These are phyloP conservation scores for Globisporangium spinosum DNA, from an alignment of 352 stramenopile species.

Conservation along the genomic window DNA sequence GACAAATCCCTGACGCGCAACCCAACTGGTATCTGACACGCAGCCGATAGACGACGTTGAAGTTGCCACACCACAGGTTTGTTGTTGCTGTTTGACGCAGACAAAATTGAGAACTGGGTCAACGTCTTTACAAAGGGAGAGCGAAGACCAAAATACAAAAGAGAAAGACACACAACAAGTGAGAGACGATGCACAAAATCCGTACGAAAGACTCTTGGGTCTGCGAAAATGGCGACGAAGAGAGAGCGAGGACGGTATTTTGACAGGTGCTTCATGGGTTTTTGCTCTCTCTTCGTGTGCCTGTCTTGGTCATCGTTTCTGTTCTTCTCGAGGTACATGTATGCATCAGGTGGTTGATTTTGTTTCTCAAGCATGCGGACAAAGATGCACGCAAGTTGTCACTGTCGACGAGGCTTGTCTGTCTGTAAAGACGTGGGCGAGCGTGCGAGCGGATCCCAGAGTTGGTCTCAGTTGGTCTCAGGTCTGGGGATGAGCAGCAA, in stretches of 20 bases:
- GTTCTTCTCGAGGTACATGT: not conserved
- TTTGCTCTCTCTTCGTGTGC: not conserved
- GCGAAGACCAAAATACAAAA: not conserved
- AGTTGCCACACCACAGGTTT: not conserved
- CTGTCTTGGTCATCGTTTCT: conserved; percentile 1
- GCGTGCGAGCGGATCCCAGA: not conserved
- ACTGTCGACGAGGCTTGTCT: not conserved
- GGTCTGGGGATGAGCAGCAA: not conserved
- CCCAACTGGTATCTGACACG: not conserved
- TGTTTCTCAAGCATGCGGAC: not conserved
- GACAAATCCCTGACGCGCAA: not conserved
- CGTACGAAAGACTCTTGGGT: not conserved
- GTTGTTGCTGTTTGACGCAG: not conserved
- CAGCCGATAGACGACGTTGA: not conserved
- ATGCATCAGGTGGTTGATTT: not conserved
- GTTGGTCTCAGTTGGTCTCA: not conserved
- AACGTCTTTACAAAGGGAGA: not conserved
- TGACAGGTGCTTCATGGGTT: not conserved
- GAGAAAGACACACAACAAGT: not conserved
- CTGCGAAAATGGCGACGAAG: not conserved
- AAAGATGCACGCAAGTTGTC: not conserved
- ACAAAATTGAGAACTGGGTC: not conserved
- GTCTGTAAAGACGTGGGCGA: not conserved
- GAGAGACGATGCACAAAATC: not conserved
- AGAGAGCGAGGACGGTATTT: not conserved